Evolutionary conservation across 208 protist species (phyloP), one percentile per base, ranked within the genome.

Genomic region (Vickermania ingenoplastis): DNA sequence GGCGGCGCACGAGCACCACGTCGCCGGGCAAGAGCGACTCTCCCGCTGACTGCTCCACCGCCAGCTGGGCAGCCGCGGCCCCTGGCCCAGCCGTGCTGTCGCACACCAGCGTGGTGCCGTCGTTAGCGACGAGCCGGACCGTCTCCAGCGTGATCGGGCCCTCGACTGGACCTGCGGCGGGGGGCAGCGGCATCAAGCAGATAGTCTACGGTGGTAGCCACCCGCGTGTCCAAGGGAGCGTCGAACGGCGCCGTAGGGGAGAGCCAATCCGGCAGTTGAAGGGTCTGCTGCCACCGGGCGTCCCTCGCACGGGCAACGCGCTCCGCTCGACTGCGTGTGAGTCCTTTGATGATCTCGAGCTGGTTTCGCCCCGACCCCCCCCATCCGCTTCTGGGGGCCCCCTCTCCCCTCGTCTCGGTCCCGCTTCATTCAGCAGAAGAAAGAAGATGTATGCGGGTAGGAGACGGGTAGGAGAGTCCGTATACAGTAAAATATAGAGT

Each of bases 91-190:
- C 24, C 22, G 50, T 26, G 23, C 65, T 49, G 3, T 73, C 76
- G 59, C 85, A 73, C 11, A 91, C 58, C 41, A 91, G 69, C 29
- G 63, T 78, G 30, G 53, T 57, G 56, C 74, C 81, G 53, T 91
- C 77, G 53, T 83, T 86, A 0, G 83, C 83, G 24, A 91, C 68
- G 25, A 91, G 67, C 63, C 76, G 79, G 41, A 91, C 72, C 31
- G 79, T 79, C 7, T 73, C 67, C 28, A 84, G 48, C 24, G 74
- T 67, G 14, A 79, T 59, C 11, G 78, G 65, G 11, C 56, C 68
- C 48, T 21, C 45, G 30, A 48, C 17, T 66, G 67, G 24, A 58
- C n/a, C n/a, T n/a, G n/a, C n/a, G n/a, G n/a, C n/a, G 57, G 25
- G 26, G 14, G 13, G 62, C 11, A 22, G 57, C 45, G 17, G 36